phyloP scores from a whole-genome alignment of 495 filamentous ascomycete species.

The Penicillium dipodomyicola region DNA sequence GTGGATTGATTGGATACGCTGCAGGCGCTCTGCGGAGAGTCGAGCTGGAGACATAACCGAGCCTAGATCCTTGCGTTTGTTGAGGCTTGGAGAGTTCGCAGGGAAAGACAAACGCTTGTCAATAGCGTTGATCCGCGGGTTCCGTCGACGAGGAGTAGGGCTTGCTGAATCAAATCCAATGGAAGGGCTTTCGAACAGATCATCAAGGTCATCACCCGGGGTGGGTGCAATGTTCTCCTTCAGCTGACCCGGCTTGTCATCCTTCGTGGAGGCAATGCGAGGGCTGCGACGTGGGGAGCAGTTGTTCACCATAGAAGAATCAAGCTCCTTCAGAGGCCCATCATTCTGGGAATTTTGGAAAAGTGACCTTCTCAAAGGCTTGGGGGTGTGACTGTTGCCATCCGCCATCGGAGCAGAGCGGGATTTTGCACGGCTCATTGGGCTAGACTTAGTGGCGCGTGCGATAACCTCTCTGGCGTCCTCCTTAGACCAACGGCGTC shows the following conservation, averaged over 20 bases:
- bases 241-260: slow-evolving; percentile 34
- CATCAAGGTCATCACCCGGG: slow-evolving; percentile 50
- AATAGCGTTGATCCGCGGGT: slow-evolving; percentile 44
- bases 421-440: slow-evolving; percentile 61
- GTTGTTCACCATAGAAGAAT: slow-evolving; percentile 56
- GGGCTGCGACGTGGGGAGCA: slow-evolving; percentile 48
- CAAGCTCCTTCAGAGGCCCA: slow-evolving; percentile 55
- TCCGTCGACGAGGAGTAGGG: slow-evolving; percentile 55
- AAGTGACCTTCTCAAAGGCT: slow-evolving; percentile 69
- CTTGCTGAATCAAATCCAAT: slow-evolving; percentile 53
- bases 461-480: slow-evolving; percentile 56
- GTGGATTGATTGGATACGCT: slow-evolving; percentile 36
- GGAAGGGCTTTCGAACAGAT: slow-evolving; percentile 55
- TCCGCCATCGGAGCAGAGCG: slow-evolving; percentile 64
- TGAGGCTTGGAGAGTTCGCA: slow-evolving; percentile 36
- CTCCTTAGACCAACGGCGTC: slow-evolving; percentile 46
- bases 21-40: slow-evolving; percentile 38
- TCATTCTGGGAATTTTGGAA: slow-evolving; percentile 66
- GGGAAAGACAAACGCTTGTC: slow-evolving; percentile 46
- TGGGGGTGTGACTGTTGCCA: slow-evolving; percentile 52
- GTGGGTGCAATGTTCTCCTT: slow-evolving; percentile 51
- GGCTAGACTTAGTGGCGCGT: slow-evolving; percentile 68
- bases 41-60: slow-evolving; percentile 31
- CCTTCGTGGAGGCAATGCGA: slow-evolving; percentile 31
- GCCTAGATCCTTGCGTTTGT: slow-evolving; percentile 26